Conservation (phyloP, 2,329 filamentous ascomycete genomes). For the Stromatinia cepivora region DNA sequence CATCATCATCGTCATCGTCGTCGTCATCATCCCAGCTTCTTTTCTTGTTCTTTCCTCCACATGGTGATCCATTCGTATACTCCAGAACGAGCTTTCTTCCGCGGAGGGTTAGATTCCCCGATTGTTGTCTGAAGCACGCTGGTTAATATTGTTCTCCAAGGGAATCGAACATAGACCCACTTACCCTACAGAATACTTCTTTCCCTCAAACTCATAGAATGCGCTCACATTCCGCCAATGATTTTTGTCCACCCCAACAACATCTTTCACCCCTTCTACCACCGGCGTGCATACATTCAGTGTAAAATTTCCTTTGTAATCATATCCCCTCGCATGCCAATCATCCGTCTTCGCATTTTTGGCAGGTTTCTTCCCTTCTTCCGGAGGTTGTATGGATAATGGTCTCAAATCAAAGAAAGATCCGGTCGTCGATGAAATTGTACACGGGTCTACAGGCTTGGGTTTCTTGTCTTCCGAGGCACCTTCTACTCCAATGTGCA, state of each 20-base stretch:
- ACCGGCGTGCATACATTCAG: conserved; percentile 78
- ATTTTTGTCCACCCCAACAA: conserved; percentile 62
- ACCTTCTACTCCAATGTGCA: conserved; percentile 33
- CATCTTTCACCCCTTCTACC: conserved; percentile 62
- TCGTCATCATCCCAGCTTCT: conserved; percentile 41
- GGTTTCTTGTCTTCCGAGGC: conserved; percentile 35
- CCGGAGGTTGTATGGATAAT: conserved; percentile 34
- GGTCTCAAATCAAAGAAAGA: conserved; percentile 41
- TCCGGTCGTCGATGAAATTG: conserved; percentile 36
- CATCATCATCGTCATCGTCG: conserved; percentile 41
- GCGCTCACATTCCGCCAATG: conserved; percentile 75
- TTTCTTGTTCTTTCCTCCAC: conserved; percentile 51
- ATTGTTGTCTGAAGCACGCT: conserved; percentile 27
- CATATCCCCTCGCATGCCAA: conserved; percentile 68
- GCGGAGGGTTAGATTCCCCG: conserved; percentile 52
- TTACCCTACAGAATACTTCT: conserved; percentile 74
- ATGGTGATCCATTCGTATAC: conserved; percentile 76
- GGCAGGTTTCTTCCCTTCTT: conserved; percentile 43
- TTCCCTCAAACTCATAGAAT: conserved; percentile 66
- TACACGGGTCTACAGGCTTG: conserved; percentile 39
- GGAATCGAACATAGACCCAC: conserved; percentile 35
- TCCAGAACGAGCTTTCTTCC: conserved; percentile 76
- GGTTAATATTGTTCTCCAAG: conserved; percentile 12
- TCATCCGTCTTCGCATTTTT: conserved; percentile 59
- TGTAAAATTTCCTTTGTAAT: conserved; percentile 80